These are phyloP conservation scores for Solanum chaucha DNA, from an alignment of 257 asterid species.

Conservation along the genomic window DNA sequence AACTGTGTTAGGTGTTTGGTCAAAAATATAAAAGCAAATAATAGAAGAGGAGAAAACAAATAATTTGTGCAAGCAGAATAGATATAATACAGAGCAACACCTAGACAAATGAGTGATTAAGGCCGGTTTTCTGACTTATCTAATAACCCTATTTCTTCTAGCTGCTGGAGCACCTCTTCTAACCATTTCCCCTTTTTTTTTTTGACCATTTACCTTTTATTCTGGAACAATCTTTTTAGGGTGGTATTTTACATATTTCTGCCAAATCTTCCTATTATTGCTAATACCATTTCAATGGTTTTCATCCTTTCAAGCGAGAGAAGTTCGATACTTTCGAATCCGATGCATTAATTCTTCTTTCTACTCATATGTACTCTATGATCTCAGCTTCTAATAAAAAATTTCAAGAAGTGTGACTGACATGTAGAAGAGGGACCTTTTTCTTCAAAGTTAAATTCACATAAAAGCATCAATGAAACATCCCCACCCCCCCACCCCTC, in stretches of 20 bases:
- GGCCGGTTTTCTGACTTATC: neutral
- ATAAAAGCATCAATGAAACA: neutral
- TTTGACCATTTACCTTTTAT: neutral
- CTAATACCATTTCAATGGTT: neutral
- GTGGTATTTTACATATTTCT: neutral
- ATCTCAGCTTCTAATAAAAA: neutral
- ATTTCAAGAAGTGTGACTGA: neutral
- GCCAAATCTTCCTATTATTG: neutral
- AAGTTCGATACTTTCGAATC: neutral
- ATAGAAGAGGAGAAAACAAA: neutral
- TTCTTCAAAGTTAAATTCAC: neutral
- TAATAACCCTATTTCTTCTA: neutral
- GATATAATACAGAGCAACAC: neutral
- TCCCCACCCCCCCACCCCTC: too few relatives aligned
- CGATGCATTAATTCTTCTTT: neutral
- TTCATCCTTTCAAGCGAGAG: neutral
- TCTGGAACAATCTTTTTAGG: neutral
- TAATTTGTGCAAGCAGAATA: neutral
- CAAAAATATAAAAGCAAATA: neutral
- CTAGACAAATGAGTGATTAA: neutral
- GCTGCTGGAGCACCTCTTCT: neutral
- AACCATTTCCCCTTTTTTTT: neutral
- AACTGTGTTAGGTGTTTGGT: neutral
- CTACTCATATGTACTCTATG: neutral
- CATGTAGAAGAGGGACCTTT: neutral